Evolutionary conservation across 2,329 filamentous ascomycete genomes (phyloP).

Genomic region (Cladosporium halotolerans): DNA sequence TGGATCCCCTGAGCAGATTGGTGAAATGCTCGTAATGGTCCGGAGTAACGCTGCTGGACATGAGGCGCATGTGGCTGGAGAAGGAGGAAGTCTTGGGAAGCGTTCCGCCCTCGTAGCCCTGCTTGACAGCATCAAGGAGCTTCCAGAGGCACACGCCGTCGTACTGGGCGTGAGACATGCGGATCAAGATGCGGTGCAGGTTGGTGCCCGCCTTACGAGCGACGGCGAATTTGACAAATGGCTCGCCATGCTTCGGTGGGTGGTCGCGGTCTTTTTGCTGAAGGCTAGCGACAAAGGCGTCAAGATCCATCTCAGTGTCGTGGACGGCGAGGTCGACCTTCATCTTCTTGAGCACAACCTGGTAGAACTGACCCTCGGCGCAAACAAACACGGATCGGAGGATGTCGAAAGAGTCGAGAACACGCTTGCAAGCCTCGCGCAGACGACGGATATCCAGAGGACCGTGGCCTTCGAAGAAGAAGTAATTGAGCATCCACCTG

Average conservation of each 20-base stretch:
- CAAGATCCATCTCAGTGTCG: slow-evolving; percentile 16
- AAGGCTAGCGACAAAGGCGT: slow-evolving; percentile 10
- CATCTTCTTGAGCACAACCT: slow-evolving; percentile 37
- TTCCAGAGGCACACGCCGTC: slow-evolving; percentile 17
- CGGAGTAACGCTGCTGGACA: slow-evolving; percentile 3
- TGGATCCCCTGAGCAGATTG: slow-evolving; percentile 13
- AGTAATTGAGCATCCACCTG: slow-evolving; percentile 17
- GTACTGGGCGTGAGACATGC: slow-evolving; percentile 31
- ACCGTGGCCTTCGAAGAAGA: slow-evolving; percentile 18
- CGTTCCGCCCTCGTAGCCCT: slow-evolving; percentile 8
- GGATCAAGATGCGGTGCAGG: slow-evolving; percentile 23
- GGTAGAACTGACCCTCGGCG: slow-evolving; percentile 36
- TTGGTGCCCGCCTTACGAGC: slow-evolving; percentile 16
- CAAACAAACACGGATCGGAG: slow-evolving; percentile 51
- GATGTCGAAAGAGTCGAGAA: slow-evolving; percentile 35
- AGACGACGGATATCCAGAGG: slow-evolving; percentile 19
- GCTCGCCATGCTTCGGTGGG: slow-evolving; percentile 15
- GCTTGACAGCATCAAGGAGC: slow-evolving; percentile 8
- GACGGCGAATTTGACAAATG: slow-evolving; percentile 21
- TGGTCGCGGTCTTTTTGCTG: slow-evolving; percentile 13
- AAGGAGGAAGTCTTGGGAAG: slow-evolving; percentile 6
- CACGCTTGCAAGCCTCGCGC: slow-evolving; percentile 15
- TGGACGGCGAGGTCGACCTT: slow-evolving; percentile 29
- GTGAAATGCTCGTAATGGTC: slow-evolving; percentile 18
- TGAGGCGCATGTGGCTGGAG: slow-evolving; percentile 8